Base-by-base conservation (phyloP, 495 filamentous ascomycete genomes). In the Platismatia glauca region DNA sequence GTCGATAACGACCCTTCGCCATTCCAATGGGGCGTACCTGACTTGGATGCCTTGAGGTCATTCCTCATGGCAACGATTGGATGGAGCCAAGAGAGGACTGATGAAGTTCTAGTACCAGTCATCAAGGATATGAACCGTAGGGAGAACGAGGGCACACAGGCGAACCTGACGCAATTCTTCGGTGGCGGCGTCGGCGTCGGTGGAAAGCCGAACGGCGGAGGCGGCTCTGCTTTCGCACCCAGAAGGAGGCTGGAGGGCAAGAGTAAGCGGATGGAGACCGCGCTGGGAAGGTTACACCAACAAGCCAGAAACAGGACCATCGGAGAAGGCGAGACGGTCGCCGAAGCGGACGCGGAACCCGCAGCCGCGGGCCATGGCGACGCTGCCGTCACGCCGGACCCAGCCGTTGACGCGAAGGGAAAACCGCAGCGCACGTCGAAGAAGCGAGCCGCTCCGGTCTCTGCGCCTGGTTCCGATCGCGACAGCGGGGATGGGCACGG, bases 21-120 rank as follows among this genome's bases (percentile, higher is more conserved):
- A 5, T 98, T 98, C 67, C 86, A 91, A 72, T 98, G 94, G 94
- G 94, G 94, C 24, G 88, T 95, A 0, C 94, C 94, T 0, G 94
- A 98, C 67, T 78, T 98, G 6, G 90, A 94, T 55, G 88, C 89
- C 0, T 73, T 98, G 58, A 74, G 95, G n/a, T 76, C 76, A 22
- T 98, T 92, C 67, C 76, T 98, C 48, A 96, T 95, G 90, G 74
- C 79, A n/a, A 95, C 91, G 1, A 88, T 98, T 63, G 94, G 94
- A 1, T 98, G 94, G 94, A 83, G 79, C 55, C 84, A 87, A 69
- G 92, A 96, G 69, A 80, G 89, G 27, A 97, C 93, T 0, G 95
- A 97, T 65, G 93, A 97, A 71, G 87, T 97, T 4, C 81, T 98
- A 4, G 89, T 97, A 13, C 94, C 94, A 0, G 95, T 98, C 0